phyloP scores from a whole-genome alignment of 2,329 filamentous ascomycete genomes.

The Pseudocercospora cruenta region DNA sequence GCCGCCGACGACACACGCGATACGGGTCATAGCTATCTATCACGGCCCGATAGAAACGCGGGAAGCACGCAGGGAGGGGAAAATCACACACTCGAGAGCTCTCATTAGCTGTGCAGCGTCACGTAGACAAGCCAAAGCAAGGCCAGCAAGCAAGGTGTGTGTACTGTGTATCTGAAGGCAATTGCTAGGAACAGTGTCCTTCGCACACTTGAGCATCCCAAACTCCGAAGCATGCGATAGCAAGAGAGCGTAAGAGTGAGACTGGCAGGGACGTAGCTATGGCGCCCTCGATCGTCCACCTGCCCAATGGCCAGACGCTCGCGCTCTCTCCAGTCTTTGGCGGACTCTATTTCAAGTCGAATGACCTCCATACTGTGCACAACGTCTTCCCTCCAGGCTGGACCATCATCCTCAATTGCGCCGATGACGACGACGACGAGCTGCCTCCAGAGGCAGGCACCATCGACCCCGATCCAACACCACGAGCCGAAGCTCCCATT shows the following conservation, averaged over 20 bases:
- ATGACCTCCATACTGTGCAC: conserved; percentile 70
- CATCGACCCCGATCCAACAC: conserved; percentile 18
- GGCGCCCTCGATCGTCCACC: conserved; percentile 60
- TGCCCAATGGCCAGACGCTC: conserved; percentile 86
- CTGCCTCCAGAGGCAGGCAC: conserved; percentile 11
- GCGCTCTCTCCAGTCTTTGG: conserved; percentile 85
- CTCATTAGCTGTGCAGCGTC: neutral
- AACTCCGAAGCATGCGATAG: neutral
- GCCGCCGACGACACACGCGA: no score
- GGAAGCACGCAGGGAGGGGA: neutral
- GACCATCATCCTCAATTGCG: conserved; percentile 83
- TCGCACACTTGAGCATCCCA: neutral
- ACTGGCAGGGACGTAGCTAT: conserved; percentile 32
- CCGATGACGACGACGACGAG: conserved; percentile 50
- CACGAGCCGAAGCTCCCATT: conserved; percentile 25
- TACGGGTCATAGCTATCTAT: neutral
- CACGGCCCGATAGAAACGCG: neutral
- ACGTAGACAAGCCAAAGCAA: neutral
- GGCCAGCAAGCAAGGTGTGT: neutral
- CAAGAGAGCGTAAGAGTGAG: neutral
- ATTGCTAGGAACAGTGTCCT: neutral
- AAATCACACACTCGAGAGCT: neutral
- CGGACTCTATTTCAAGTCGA: conserved; percentile 86
- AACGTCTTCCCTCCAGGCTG: conserved; percentile 82
- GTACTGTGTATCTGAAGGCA: neutral